Evolutionary conservation across 371 early-diverging fungal species (phyloP).

Genomic region (Circinella minor): DNA sequence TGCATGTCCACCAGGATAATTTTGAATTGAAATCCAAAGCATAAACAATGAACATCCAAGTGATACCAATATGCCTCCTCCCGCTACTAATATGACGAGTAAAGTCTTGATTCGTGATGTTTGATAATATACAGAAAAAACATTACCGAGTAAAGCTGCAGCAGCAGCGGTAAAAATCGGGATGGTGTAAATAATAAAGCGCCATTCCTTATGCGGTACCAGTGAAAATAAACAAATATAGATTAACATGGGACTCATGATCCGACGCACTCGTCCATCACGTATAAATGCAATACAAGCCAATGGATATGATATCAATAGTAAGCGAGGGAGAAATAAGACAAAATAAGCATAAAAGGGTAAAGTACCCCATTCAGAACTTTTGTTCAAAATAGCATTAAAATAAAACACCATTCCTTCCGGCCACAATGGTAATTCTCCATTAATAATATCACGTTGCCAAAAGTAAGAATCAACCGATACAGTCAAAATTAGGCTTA

Average conservation of each 20-base stretch:
- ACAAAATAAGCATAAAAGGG: constrained; percentile 83
- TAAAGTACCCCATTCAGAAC: constrained; percentile 82
- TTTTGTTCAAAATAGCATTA: constrained; percentile 81
- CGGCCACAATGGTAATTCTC: constrained; percentile 73
- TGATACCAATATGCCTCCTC: constrained; percentile 29
- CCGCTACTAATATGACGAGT: constrained; percentile 19
- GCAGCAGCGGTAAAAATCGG: constrained; percentile 86
- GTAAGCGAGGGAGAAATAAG: constrained; percentile 74
- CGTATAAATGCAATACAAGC: constrained; percentile 47
- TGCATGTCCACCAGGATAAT: constrained; percentile 93
- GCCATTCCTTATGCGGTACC: constrained; percentile 96
- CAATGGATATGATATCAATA: constrained; percentile 73
- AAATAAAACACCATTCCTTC: constrained; percentile 86
- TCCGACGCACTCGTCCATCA: constrained; percentile 51
- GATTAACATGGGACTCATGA: constrained; percentile 58
- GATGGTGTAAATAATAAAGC: constrained; percentile 90
- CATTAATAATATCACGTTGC: constrained; percentile 39
- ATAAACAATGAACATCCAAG: constrained; percentile 49
- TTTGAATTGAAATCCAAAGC: constrained; percentile 69
- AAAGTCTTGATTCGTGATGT: constrained; percentile 27
- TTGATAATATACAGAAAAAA: constrained; percentile 32
- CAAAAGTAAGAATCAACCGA: constrained; percentile 87
- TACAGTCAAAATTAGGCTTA: constrained; percentile 58
- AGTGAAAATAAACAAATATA: constrained; percentile 75
- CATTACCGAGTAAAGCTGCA: neutral